Base-by-base conservation (phyloP, 768 basidiomycete genomes). In the Sporobolomyces phaffii region DNA sequence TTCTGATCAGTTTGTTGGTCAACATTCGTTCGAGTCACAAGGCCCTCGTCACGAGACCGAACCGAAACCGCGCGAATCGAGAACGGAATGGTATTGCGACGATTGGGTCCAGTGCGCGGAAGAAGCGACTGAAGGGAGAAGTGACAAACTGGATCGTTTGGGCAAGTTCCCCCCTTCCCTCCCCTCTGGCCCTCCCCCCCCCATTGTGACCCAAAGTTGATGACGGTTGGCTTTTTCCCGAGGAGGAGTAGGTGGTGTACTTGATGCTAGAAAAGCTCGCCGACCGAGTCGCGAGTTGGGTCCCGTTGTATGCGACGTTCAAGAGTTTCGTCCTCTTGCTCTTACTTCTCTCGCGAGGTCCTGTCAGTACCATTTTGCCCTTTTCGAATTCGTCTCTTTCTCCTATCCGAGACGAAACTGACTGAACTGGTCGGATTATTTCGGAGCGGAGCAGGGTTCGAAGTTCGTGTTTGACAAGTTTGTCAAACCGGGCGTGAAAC, bases 251-350 rank as follows among this genome's bases (percentile, higher is more conserved):
- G 70, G 49, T 59, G 6, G 28, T 20, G 6, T 60, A 50, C 49
- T 17, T 34, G 20, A 5, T 50, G 24, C 5, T 41, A 1, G 70
- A 71, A 44, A 20, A n/a, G 22, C 2, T 67, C 2, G 58, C 65
- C 7, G 70, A 71, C 33, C 17, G 43, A 3, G 48, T 65, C 8
- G 7, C 61, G 1, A 40, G 24, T 10, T 60, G 49, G 33, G 29
- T 67, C 3, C 65, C 65, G 15, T 43, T 71, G 15, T 71, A 71
- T 49, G 34, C 49, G 14, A 63, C 65, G 14, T 22, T 51, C 57
- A 71, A 71, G 45, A 17, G 31, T 3, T 50, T 51, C 47, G 5
- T 40, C 22, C 59, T 71, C 22, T 2, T 64, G 22, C 41, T 41
- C 3, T 31, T 71, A 20, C 62, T 71, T 9, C n/a, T 52, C n/a